These are phyloP conservation scores for Pseudonitzschia multiseries DNA, from an alignment of 108 stramenopile genomes.

Conservation along the genomic window DNA sequence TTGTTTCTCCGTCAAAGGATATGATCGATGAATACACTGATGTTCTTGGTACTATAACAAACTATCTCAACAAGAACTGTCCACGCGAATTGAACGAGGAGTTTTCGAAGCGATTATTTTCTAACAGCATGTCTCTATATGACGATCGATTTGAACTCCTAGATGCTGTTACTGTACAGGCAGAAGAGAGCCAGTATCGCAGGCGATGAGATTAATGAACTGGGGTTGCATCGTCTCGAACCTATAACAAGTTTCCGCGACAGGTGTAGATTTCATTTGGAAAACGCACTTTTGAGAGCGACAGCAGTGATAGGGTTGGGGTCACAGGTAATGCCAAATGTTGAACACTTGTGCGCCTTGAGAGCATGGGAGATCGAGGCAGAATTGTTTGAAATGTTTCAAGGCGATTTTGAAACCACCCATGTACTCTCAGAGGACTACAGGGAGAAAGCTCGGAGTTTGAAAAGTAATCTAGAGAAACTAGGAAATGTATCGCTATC, in stretches of 20 bases:
- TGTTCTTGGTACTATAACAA: conserved; percentile 16
- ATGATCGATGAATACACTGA: conserved; percentile 27
- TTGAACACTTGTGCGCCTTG: conserved; percentile 45
- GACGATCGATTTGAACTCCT: conserved; percentile 46
- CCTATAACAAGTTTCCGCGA: conserved; percentile 32
- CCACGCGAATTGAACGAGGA: conserved; percentile 10
- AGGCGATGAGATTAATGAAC: conserved; percentile 2
- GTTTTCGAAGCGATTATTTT: conserved; percentile 26
- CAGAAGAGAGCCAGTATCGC: conserved; percentile 4
- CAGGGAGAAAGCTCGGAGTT: conserved; percentile 51
- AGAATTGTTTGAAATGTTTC: conserved; percentile 47
- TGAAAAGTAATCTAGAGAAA: conserved; percentile 56
- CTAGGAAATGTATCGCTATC: conserved; percentile 61
- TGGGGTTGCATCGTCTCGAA: neutral
- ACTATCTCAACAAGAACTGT: conserved; percentile 24
- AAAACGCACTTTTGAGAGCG: conserved; percentile 46
- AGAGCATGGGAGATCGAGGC: conserved; percentile 68
- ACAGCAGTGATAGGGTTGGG: conserved; percentile 46
- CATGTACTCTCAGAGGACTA: conserved; percentile 38
- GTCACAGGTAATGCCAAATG: conserved; percentile 4
- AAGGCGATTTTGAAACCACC: conserved; percentile 21
- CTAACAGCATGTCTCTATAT: conserved; percentile 28
- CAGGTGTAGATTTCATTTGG: conserved; percentile 44
- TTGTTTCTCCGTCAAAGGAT: conserved; percentile 45
- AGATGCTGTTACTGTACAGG: conserved; percentile 56